Conservation (phyloP, 2,329 filamentous ascomycete species). For the Talaromyces sp. region DNA sequence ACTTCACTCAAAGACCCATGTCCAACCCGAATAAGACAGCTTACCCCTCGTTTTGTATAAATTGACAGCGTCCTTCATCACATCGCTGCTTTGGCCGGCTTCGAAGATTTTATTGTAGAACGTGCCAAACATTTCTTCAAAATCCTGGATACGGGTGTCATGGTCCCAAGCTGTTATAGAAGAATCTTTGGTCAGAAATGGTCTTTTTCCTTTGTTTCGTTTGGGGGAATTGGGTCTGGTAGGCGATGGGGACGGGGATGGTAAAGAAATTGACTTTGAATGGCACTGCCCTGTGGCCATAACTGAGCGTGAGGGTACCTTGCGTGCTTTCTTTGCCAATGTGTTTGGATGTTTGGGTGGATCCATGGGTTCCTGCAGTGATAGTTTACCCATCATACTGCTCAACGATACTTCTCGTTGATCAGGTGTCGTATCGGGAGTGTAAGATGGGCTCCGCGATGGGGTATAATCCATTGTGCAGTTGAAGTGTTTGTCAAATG, state of each 20-base stretch:
- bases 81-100: constrained; percentile 61
- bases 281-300: constrained; percentile 23
- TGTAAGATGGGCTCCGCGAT: constrained; percentile 13
- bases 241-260: constrained; percentile 29
- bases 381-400: constrained; percentile 30
- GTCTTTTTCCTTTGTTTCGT: constrained; percentile 35
- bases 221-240: constrained; percentile 22
- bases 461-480: constrained; percentile 21
- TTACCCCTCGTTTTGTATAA: constrained; percentile 69
- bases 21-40: no score
- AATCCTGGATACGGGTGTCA: constrained; percentile 65
- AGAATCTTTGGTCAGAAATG: constrained; percentile 68
- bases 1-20: no score
- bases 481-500: constrained; percentile 20
- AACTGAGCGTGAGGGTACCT: constrained; percentile 13
- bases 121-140: constrained; percentile 67
- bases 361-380: constrained; percentile 10
- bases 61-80: constrained; percentile 67
- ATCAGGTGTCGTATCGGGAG: constrained; percentile 15
- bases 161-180: constrained; percentile 75
- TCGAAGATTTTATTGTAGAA: constrained; percentile 68
- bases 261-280: constrained; percentile 35
- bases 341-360: not conserved
- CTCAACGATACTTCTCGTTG: constrained; percentile 32
- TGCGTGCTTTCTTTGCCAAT: constrained; percentile 9